These are phyloP conservation scores for Chamaecyparis obtusa DNA, from an alignment of 75 land plant genomes.

Conservation along the genomic window DNA sequence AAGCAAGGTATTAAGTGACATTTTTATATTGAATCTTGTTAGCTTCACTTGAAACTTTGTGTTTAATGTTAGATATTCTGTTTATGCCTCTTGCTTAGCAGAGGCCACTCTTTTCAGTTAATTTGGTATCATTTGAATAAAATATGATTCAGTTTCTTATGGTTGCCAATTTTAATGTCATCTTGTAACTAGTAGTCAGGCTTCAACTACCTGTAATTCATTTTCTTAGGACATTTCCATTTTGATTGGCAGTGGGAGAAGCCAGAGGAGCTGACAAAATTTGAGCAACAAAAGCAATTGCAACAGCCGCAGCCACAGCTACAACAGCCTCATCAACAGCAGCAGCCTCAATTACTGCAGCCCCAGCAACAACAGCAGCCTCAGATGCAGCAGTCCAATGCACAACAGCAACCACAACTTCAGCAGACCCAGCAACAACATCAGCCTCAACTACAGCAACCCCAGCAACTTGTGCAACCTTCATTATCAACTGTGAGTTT, in stretches of 20 bases:
- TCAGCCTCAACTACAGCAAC: constrained; percentile 10
- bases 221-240: not conserved
- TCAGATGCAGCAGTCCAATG: constrained; percentile 4
- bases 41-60: not conserved
- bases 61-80: not conserved
- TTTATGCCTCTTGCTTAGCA: not conserved
- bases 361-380: not conserved
- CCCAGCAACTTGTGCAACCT: constrained; percentile 5
- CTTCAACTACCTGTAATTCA: not conserved
- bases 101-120: not conserved
- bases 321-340: constrained; percentile 16
- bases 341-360: not conserved
- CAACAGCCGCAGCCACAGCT: constrained; percentile 17
- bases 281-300: constrained; percentile 41
- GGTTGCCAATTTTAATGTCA: not conserved
- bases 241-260: constrained; percentile 44
- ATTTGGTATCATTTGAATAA: not conserved
- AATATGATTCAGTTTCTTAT: not conserved
- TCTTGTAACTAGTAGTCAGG: not conserved
- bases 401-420: constrained; percentile 1
- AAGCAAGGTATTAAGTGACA: constrained; percentile 34
- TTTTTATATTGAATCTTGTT: not conserved
- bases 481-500: constrained; percentile 5
- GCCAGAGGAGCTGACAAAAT: constrained; percentile 38
- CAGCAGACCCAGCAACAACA: constrained; percentile 14